Base-by-base conservation (phyloP, 2,329 filamentous ascomycete species). In the Colletotrichum musae region DNA sequence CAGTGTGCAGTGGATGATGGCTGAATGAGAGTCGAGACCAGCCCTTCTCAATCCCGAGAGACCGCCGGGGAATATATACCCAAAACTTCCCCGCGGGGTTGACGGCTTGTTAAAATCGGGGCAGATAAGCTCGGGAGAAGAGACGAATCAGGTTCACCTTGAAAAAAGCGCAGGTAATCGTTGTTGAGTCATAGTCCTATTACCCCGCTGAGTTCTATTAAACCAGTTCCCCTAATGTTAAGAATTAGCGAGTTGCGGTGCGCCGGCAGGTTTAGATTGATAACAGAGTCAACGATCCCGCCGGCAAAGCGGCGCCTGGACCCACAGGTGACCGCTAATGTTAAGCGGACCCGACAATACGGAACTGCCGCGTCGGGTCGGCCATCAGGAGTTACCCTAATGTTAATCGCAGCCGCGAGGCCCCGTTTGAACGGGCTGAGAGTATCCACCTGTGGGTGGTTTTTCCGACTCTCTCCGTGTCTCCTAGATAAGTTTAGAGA, bases 271-370 rank as follows among this genome's bases (percentile, higher is more conserved):
- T 61, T 36, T 15, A 21, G 10, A 13, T 41, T 15, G 41, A 28
- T 36, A 43, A 43, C 4, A n/a, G 41, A 32, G 15, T 9, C 18
- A 54, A 32, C 39, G 16, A 39, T 3, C 7, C 28, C 26, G 9
- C 54, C 57, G 47, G 58, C 36, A 28, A 21, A 43, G 24, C 57
- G 48, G 63, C 63, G 32, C 7, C 32, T 36, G 3, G 32, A 36
- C 63, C 63, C 63, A 26, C 57, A 66, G 10, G 21, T 61, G 63
- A 66, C 41, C 58, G 64, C 64, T 52, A 67, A 57, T 62, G 64
- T 67, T 62, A 67, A 67, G 64, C 32, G 36, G 58, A 67, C 64
- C 64, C 64, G 64, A 63, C 13, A 32, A 32, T 36, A 50, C 57
- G 63, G 63, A 54, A 53, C 57, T 48, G 57, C 63, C 48, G 41